Conservation (phyloP, 768 basidiomycete species). For the Austroboletus eburneus region DNA sequence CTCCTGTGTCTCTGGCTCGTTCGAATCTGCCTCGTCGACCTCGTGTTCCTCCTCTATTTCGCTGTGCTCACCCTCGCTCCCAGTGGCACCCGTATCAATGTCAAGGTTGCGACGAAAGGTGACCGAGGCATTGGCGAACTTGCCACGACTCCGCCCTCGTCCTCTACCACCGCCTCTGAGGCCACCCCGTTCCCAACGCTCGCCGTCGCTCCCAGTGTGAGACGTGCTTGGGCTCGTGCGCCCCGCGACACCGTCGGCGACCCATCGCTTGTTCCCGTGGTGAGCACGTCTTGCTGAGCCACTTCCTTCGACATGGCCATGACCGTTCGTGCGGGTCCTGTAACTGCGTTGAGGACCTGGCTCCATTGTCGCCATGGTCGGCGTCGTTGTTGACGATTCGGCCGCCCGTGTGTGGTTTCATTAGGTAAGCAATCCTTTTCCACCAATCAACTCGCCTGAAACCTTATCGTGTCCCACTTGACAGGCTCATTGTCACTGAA, state of each 20-base stretch:
- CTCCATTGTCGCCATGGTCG: conserved; percentile 25
- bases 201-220: conserved; percentile 39
- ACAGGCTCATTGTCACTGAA: too few species aligned
- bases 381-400: conserved; percentile 7
- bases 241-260: conserved; percentile 36
- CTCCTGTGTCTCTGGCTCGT: conserved; percentile 52
- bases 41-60: conserved; percentile 32
- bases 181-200: conserved; percentile 63
- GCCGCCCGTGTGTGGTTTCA: conserved; percentile 2
- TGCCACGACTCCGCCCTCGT: conserved; percentile 36
- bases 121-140: conserved; percentile 40
- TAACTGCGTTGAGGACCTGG: conserved; percentile 16
- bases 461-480: too few species aligned
- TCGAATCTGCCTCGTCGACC: conserved; percentile 37
- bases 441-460: too few species aligned
- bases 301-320: conserved; percentile 15
- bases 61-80: conserved; percentile 34
- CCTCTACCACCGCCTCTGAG: conserved; percentile 49
- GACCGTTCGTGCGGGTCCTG: conserved; percentile 22
- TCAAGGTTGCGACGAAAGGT: conserved; percentile 28
- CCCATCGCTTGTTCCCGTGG: conserved; percentile 61
- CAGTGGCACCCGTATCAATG: conserved; percentile 28
- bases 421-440: too few species aligned
- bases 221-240: conserved; percentile 34
- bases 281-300: conserved; percentile 26